These are phyloP conservation scores for Ascoidea rubescens DNA, from an alignment of 805 yeast species.

Conservation along the genomic window DNA sequence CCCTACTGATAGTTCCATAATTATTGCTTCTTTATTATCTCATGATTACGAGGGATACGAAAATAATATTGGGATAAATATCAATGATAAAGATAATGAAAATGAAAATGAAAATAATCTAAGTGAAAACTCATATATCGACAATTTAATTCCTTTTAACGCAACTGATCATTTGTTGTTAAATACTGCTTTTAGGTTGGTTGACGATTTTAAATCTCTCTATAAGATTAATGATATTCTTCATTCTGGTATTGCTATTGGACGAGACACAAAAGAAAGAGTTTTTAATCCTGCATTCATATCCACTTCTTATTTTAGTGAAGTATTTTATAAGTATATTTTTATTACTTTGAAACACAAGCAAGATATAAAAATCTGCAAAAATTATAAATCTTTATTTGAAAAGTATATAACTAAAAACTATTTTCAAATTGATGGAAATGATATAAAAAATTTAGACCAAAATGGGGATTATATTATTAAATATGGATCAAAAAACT, in stretches of 20 bases:
- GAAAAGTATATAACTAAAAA: slow-evolving; percentile 15
- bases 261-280: slow-evolving; percentile 64
- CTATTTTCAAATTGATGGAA: slow-evolving; percentile 4
- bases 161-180: slow-evolving; percentile 42
- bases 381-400: slow-evolving; percentile 19
- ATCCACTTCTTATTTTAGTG: slow-evolving; percentile 57
- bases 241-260: slow-evolving; percentile 39
- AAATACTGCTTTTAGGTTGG: slow-evolving; percentile 49
- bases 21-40: slow-evolving; percentile 29
- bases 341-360: slow-evolving; percentile 25
- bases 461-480: slow-evolving; percentile 4
- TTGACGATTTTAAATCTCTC: slow-evolving; percentile 53
- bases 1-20: slow-evolving; percentile 47
- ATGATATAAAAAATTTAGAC: neutral
- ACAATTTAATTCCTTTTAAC: slow-evolving; percentile 39
- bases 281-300: slow-evolving; percentile 69
- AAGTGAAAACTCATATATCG: slow-evolving; percentile 11
- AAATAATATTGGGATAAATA: too few species aligned
- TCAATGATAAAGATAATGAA: too few species aligned
- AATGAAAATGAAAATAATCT: slow-evolving; percentile 17
- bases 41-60: slow-evolving; percentile 22
- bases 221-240: slow-evolving; percentile 59
- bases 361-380: slow-evolving; percentile 29
- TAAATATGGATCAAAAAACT: slow-evolving; percentile 25
- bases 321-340: slow-evolving; percentile 42